These are phyloP conservation scores for Saccharomycopsis fodiens DNA, from an alignment of 805 yeast genomes.

Conservation along the genomic window DNA sequence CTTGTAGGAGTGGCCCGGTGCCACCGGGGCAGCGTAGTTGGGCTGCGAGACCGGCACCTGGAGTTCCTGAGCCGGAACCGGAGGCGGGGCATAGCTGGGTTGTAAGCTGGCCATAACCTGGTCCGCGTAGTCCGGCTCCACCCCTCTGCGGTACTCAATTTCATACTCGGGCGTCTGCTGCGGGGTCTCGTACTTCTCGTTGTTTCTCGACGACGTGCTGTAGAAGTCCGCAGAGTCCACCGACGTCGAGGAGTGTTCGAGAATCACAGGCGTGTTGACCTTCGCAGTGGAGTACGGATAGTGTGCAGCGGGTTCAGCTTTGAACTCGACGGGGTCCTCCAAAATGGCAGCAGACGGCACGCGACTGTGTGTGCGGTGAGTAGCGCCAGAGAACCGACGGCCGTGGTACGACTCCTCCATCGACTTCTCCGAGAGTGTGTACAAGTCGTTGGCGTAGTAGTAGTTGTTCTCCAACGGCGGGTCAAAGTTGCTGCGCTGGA, in stretches of 20 bases:
- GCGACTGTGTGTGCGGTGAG: neutral
- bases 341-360: neutral
- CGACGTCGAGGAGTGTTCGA: slow-evolving; percentile 14
- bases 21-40: slow-evolving; percentile 1
- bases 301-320: neutral
- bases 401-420: slow-evolving; percentile 14
- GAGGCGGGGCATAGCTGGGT: slow-evolving; percentile 1
- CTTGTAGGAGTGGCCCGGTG: slow-evolving; percentile 11
- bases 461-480: too few species aligned
- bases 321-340: neutral
- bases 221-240: slow-evolving; percentile 12
- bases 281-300: neutral
- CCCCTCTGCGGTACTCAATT: too few species aligned
- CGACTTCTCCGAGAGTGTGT: slow-evolving; percentile 17
- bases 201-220: slow-evolving; percentile 13
- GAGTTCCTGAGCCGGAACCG: neutral
- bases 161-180: too few species aligned
- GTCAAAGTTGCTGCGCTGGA: too few species aligned
- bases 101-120: neutral
- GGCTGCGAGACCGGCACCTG: neutral
- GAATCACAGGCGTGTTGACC: slow-evolving; percentile 9
- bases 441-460: slow-evolving; percentile 10
- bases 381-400: slow-evolving; percentile 2
- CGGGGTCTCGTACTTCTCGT: slow-evolving; percentile 1
- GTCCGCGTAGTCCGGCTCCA: neutral